Conservation (phyloP, 1,139 yeast species). For the Kodamaea suecica region DNA sequence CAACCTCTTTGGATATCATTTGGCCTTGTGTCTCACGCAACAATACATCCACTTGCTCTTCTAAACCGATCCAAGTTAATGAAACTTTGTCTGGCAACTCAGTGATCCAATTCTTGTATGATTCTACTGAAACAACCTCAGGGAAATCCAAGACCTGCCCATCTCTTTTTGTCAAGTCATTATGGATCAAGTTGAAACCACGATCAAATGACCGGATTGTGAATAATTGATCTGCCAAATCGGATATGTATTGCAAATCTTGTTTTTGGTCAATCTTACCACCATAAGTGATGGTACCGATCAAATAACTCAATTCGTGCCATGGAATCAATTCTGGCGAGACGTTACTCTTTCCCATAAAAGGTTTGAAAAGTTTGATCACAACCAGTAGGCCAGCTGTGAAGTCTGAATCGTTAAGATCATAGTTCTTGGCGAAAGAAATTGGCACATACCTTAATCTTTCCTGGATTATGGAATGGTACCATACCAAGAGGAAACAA, state of each 20-base stretch:
- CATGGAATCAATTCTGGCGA: conserved; percentile 56
- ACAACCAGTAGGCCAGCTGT: conserved; percentile 48
- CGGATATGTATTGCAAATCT: conserved; percentile 39
- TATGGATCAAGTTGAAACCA: conserved; percentile 32
- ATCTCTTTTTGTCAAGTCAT: conserved; percentile 18
- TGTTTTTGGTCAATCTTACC: conserved; percentile 57
- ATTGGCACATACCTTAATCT: conserved; percentile 58
- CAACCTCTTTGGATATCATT: conserved; percentile 15
- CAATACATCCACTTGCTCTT: conserved; percentile 37
- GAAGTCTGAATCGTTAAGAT: conserved; percentile 74
- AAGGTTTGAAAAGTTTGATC: conserved; percentile 16
- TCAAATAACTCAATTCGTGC: conserved; percentile 47
- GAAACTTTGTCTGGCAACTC: conserved; percentile 58
- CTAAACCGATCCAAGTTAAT: conserved; percentile 61
- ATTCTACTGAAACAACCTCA: conserved; percentile 39
- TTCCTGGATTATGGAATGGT: conserved; percentile 61
- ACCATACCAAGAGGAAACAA: conserved; percentile 62
- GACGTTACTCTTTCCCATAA: conserved; percentile 33
- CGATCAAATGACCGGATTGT: conserved; percentile 23
- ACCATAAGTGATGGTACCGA: conserved; percentile 65
- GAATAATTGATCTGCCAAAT: conserved; percentile 28
- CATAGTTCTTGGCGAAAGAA: conserved; percentile 62
- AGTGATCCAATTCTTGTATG: conserved; percentile 51
- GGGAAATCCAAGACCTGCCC: conserved; percentile 37
- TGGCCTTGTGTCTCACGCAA: conserved; percentile 20